Evolutionary conservation across 2,329 filamentous ascomycete species (phyloP).

Genomic region (Xylaria sp.): DNA sequence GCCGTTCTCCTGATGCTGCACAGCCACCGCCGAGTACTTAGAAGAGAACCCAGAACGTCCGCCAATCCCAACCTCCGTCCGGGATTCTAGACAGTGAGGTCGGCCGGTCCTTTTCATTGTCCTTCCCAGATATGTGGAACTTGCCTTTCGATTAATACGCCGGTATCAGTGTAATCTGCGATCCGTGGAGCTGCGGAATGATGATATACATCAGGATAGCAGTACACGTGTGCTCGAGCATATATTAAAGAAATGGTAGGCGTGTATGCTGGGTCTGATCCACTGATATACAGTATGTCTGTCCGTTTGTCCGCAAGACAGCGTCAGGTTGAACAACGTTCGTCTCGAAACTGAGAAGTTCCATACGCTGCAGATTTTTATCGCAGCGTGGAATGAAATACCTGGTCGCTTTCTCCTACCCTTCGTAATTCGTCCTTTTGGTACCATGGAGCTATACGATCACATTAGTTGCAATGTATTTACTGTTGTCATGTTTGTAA

Average conservation of each 20-base stretch:
- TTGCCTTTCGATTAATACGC: not conserved
- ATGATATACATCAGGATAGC: not conserved
- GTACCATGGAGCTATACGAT: not conserved
- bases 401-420: not conserved
- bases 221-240: not conserved
- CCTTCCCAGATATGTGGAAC: not conserved
- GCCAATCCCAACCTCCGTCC: slow-evolving; percentile 26
- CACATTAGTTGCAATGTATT: not conserved
- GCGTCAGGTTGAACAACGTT: slow-evolving; percentile 9
- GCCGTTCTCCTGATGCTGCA: slow-evolving; percentile 15
- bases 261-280: not conserved
- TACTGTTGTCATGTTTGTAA: not conserved
- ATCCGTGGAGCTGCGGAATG: not conserved
- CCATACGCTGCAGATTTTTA: not conserved
- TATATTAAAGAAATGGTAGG: too few species aligned
- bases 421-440: not conserved
- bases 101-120: not conserved
- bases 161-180: not conserved
- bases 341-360: not conserved
- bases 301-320: not conserved
- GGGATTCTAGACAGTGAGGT: not conserved
- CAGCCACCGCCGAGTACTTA: slow-evolving; percentile 22
- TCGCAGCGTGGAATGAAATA: not conserved
- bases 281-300: not conserved
- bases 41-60: not conserved